Evolutionary conservation across 805 yeast genomes (phyloP).

Genomic region (Starmerella stellata): DNA sequence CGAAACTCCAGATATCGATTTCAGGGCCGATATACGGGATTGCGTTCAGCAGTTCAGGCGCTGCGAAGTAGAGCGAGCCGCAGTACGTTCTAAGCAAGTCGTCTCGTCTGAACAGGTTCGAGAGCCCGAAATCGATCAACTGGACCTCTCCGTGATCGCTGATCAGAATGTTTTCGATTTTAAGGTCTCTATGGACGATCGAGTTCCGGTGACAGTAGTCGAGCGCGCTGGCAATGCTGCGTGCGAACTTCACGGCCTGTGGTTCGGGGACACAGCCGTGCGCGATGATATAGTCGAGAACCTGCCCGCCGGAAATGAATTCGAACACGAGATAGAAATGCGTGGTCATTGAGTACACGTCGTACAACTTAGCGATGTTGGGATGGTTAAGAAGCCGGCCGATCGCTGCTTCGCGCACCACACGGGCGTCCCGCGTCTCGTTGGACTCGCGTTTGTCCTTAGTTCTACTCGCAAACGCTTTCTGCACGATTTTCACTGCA

Average conservation of each 20-base stretch:
- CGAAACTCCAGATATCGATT: conserved; percentile 96
- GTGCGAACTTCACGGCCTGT: conserved; percentile 83
- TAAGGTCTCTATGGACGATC: conserved; percentile 90
- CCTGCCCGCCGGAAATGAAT: conserved; percentile 91
- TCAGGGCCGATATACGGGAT: conserved; percentile 91
- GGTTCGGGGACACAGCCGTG: conserved; percentile 89
- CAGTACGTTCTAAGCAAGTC: conserved; percentile 77
- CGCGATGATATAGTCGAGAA: conserved; percentile 89
- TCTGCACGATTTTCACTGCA: conserved; percentile 80
- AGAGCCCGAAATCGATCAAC: conserved; percentile 88
- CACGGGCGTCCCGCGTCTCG: conserved; percentile 57
- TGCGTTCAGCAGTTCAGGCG: conserved; percentile 88
- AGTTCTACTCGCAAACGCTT: conserved; percentile 49
- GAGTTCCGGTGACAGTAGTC: conserved; percentile 88
- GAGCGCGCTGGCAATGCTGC: conserved; percentile 85
- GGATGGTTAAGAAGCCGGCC: conserved; percentile 84
- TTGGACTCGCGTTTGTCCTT: conserved; percentile 28
- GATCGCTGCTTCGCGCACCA: conserved; percentile 86
- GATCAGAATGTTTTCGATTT: conserved; percentile 90
- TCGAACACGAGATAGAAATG: conserved; percentile 95
- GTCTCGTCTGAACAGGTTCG: conserved; percentile 61
- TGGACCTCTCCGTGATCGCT: conserved; percentile 85
- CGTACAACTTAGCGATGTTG: conserved; percentile 75
- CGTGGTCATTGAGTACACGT: conserved; percentile 88
- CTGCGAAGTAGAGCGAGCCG: conserved; percentile 95